Evolutionary conservation across 2,329 filamentous ascomycete species (phyloP).

Genomic region (Epicoccum nigrum): DNA sequence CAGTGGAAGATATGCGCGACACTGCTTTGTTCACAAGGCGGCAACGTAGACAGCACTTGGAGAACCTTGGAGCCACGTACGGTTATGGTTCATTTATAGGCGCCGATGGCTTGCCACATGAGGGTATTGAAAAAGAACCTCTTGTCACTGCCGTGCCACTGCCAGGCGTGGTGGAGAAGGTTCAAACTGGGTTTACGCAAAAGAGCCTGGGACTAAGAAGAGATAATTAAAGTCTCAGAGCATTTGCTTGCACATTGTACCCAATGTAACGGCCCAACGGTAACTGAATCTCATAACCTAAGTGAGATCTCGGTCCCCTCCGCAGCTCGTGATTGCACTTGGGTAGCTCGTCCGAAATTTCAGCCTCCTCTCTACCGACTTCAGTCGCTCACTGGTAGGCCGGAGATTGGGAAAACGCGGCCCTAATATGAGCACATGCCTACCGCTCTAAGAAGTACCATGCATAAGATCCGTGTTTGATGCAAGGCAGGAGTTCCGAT

Average conservation of each 20-base stretch:
- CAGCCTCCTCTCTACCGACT: too few species aligned
- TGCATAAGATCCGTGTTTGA: too few species aligned
- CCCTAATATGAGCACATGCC: too few species aligned
- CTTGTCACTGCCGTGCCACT: neutral
- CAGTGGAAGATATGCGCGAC: slow-evolving; percentile 45
- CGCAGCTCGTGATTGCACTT: too few species aligned
- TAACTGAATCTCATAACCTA: too few species aligned
- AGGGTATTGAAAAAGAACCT: neutral
- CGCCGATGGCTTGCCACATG: neutral
- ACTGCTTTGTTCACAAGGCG: neutral
- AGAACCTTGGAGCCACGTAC: neutral
- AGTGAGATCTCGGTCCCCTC: too few species aligned
- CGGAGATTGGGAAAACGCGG: too few species aligned
- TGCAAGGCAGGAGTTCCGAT: too few species aligned
- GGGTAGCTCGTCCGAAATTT: too few species aligned
- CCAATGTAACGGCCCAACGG: too few species aligned
- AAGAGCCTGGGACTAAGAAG: neutral
- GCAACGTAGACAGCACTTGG: neutral
- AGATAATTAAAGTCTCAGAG: slow-evolving; percentile 2
- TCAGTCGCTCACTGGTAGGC: too few species aligned
- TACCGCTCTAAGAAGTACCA: too few species aligned
- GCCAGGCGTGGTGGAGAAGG: neutral
- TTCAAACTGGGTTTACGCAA: neutral
- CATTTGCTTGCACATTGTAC: slow-evolving; percentile 14
- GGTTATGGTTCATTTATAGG: neutral